Evolutionary conservation across 1,284 basidiomycete genomes (phyloP), one percentile per base, ranked within the genome.

Genomic region (Rhodotorula sp.): DNA sequence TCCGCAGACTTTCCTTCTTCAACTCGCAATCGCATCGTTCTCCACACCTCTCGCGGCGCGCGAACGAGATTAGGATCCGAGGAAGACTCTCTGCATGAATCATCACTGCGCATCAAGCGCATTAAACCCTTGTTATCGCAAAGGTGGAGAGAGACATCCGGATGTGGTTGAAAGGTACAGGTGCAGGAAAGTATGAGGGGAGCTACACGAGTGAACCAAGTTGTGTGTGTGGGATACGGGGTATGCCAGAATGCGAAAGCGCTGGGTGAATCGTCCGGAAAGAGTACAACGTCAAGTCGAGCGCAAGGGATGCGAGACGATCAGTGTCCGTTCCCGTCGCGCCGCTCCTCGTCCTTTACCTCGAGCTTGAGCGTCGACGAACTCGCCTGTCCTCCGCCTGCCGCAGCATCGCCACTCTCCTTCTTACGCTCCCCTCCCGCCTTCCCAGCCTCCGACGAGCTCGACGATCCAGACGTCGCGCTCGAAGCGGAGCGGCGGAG

Each of bases 301-400:
- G 7, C 32, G 22, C 24, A 22, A 36, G 6, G n/a, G n/a, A n/a
- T n/a, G n/a, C n/a, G n/a, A n/a, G n/a, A n/a, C 32, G 11, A 17
- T 55, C 54, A 34, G 32, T 34, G 54, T n/a, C 34, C 54, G n/a
- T 36, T 20, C 54, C 54, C 22, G 22, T n/a, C 24, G 13, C 27
- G 9, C n/a, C n/a, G 53, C 52, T 17, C 19, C 54, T 22, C 30
- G 22, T 36, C n/a, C 19, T 55, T 34, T 19, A 22, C 53, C 7
- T 60, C 59, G n/a, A 60, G 32, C 36, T 60, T 52, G 48, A 52
- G 48, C 17, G n/a, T 39, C 36, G 59, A 60, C 34, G 59, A 60
- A 27, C 49, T 52, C 49, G 59, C 59, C 10, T 60, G 49, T 17
- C 39, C 39, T 15, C 39, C 39, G 19, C 11, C 39, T 17, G 39